Conservation (phyloP, 257 asterid genomes). For the Phtheirospermum japonicum region DNA sequence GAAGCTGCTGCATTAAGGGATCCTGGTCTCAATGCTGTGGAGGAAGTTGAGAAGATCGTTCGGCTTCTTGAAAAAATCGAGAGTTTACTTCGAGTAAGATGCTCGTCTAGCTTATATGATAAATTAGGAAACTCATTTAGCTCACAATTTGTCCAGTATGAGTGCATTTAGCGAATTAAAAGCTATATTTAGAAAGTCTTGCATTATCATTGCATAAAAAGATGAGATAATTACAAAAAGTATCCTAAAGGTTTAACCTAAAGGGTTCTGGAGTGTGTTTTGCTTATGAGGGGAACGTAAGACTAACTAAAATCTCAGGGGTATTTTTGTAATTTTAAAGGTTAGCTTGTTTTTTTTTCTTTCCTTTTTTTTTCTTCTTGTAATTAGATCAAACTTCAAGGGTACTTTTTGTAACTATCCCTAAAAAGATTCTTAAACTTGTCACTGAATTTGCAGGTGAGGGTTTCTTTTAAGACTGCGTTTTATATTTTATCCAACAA, state of each 20-base stretch:
- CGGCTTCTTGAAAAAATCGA: slow-evolving; percentile 74
- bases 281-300: too few relatives aligned
- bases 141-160: too few relatives aligned
- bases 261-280: too few relatives aligned
- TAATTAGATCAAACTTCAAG: too few relatives aligned
- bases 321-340: too few relatives aligned
- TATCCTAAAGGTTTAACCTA: not conserved
- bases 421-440: not conserved
- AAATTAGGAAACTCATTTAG: slow-evolving; percentile 4
- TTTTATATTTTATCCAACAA: not conserved
- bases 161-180: too few relatives aligned
- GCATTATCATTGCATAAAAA: not conserved
- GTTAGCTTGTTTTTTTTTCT: too few relatives aligned
- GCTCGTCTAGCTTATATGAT: slow-evolving; percentile 17
- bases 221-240: not conserved
- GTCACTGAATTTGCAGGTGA: not conserved
- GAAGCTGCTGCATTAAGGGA: slow-evolving; percentile 95
- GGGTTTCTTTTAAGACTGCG: not conserved
- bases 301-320: too few relatives aligned
- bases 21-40: slow-evolving; percentile 77
- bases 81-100: slow-evolving; percentile 58
- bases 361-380: too few relatives aligned
- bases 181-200: not conserved
- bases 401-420: too few relatives aligned
- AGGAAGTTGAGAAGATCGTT: slow-evolving; percentile 67